These are phyloP conservation scores for Bertia moriformis DNA, from an alignment of 2,329 filamentous ascomycete species.

Conservation along the genomic window DNA sequence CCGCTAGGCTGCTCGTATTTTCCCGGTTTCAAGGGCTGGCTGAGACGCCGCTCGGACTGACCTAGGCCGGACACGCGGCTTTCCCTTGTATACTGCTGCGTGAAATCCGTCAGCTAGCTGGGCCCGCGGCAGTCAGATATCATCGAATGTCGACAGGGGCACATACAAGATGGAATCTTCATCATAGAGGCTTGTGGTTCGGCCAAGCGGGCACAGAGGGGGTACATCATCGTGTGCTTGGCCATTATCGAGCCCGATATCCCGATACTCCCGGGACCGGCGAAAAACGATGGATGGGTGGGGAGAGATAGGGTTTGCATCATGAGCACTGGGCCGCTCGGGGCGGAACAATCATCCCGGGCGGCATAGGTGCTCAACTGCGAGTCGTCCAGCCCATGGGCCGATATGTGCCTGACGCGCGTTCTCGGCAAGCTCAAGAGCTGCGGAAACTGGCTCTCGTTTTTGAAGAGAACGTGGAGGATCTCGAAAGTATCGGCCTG, in stretches of 20 bases:
- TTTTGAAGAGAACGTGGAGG: slow-evolving; percentile 26
- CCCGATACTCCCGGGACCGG: slow-evolving; percentile 17
- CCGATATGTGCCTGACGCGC: slow-evolving; percentile 25
- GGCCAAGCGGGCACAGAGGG: slow-evolving; percentile 66
- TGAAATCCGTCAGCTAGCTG: slow-evolving; percentile 7
- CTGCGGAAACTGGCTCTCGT: slow-evolving; percentile 9
- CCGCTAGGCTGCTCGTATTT: too few species aligned
- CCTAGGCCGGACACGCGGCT: not conserved
- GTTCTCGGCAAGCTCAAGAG: slow-evolving; percentile 13
- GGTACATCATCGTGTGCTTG: slow-evolving; percentile 30
- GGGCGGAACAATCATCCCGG: slow-evolving; percentile 35
- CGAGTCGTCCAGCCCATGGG: slow-evolving; percentile 29
- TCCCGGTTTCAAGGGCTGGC: slow-evolving; percentile 9
- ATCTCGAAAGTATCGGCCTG: slow-evolving; percentile 31
- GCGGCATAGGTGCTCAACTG: slow-evolving; percentile 27
- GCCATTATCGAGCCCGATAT: slow-evolving; percentile 7
- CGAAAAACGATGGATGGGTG: slow-evolving; percentile 22
- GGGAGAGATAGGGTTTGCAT: slow-evolving; percentile 77
- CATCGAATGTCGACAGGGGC: not conserved
- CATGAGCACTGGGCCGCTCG: slow-evolving; percentile 62
- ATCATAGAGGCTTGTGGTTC: slow-evolving; percentile 30
- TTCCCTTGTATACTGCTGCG: slow-evolving; percentile 6
- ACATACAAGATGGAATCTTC: slow-evolving; percentile 29
- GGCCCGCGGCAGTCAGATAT: not conserved
- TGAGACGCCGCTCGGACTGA: slow-evolving; percentile 7